Evolutionary conservation across 352 stramenopile species (phyloP).

Genomic region (Phytopythium vexans): DNA sequence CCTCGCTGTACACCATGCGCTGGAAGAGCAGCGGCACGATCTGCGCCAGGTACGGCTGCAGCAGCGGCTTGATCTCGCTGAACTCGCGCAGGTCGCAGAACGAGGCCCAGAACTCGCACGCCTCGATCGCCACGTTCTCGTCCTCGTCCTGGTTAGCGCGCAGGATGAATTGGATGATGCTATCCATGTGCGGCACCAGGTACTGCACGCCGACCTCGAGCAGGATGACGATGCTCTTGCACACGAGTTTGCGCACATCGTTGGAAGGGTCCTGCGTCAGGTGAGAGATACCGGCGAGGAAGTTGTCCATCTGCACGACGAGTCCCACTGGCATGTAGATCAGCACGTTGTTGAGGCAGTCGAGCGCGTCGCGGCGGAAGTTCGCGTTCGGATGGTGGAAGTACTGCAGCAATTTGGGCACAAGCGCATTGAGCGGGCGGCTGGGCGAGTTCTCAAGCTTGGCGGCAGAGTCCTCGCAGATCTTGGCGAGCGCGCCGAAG

Average conservation of each 20-base stretch:
- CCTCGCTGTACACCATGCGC: conserved; percentile 95
- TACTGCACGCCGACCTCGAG: conserved; percentile 88
- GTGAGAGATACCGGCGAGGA: conserved; percentile 85
- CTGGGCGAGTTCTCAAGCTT: conserved; percentile 89
- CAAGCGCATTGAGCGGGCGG: conserved; percentile 81
- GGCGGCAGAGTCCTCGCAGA: conserved; percentile 87
- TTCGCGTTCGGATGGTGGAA: conserved; percentile 76
- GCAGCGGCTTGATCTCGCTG: conserved; percentile 90
- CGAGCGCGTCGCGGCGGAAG: conserved; percentile 84
- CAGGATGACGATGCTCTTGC: conserved; percentile 90
- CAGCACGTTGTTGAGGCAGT: conserved; percentile 89
- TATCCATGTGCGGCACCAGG: conserved; percentile 85
- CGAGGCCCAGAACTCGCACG: conserved; percentile 90
- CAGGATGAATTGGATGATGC: conserved; percentile 92
- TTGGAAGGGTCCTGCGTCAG: conserved; percentile 82
- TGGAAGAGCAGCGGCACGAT: conserved; percentile 92
- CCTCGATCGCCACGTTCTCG: conserved; percentile 85
- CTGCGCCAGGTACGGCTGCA: conserved; percentile 84
- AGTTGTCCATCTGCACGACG: conserved; percentile 89
- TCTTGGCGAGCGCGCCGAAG: conserved; percentile 85
- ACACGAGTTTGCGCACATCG: conserved; percentile 84
- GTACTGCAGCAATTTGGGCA: conserved; percentile 88
- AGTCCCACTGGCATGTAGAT: conserved; percentile 86
- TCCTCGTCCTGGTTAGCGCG: conserved; percentile 83
- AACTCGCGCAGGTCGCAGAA: conserved; percentile 88